Evolutionary conservation across 345 rosid species (phyloP), one percentile per base, ranked within the genome.

Genomic region (Brassica rapa): DNA sequence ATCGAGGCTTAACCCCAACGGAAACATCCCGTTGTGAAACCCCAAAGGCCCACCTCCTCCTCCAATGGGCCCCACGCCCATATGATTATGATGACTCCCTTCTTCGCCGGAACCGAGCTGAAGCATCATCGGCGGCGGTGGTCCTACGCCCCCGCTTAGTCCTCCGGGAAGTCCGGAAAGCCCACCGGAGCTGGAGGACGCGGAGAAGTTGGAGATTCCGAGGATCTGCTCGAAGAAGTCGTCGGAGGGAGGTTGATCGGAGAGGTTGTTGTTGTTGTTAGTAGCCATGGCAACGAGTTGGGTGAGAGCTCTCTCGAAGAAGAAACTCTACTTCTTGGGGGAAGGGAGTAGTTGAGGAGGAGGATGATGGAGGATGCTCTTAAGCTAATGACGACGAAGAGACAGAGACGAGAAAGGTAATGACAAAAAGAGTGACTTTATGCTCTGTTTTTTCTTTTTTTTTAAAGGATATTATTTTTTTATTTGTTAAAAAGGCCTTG

Each of bases 191-290:
- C 89, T 86, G 0, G 93, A 73, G 9, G 88, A 96, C 7, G 88
- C 55, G n/a, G 86, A 84, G 80, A 88, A 95, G 89, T 77, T 87
- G 1, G 86, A 94, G 46, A 91, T 75, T 55, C 94, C 89, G 35
- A 96, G 93, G 70, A 96, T 88, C 80, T 91, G 98, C 80, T 90
- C 97, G 46, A 96, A 83, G 88, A 93, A 96, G 81, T 96, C 98
- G 70, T 96, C 99, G 29, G 84, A 11, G 1, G 92, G 80, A 55
- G 90, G 8, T 60, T 30, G 80, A 59, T 80, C 77, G 10, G 76
- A n/a, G 23, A 75, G 56, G 46, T 23, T 81, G 72, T 35, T 72
- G 74, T 84, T 88, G 66, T 89, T 88, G 73, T 87, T 91, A 74
- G 83, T 70, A 66, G 79, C 93, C 99, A 96, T 96, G 82, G 63